Evolutionary conservation across 225 moss, liverwort and hornwort species (phyloP).

Genomic region (Polytrichum formosum): DNA sequence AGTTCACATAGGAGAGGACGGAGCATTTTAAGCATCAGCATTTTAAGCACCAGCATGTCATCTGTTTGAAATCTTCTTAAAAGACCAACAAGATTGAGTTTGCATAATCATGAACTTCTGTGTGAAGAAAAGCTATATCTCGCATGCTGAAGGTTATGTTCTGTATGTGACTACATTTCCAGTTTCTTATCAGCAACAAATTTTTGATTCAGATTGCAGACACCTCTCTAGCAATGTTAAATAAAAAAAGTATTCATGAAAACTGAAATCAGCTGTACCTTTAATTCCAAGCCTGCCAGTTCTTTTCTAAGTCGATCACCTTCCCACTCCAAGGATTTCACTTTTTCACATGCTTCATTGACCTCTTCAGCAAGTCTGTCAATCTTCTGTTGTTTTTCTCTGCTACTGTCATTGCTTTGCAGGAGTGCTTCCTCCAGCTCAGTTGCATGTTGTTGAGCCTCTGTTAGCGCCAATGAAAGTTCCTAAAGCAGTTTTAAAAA

Average conservation of each 20-base stretch:
- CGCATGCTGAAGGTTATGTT: no score
- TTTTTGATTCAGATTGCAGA: no score
- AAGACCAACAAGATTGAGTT: no score
- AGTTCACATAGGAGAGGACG: no score
- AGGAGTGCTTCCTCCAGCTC: slow-evolving; percentile 60
- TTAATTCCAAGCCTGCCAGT: slow-evolving; percentile 60
- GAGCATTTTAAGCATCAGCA: no score
- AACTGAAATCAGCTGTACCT: slow-evolving; percentile 18
- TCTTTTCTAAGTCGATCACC: slow-evolving; percentile 71
- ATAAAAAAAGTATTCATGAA: background rate
- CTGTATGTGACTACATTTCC: no score
- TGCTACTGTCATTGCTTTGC: slow-evolving; percentile 39
- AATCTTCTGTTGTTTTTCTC: slow-evolving; percentile 65
- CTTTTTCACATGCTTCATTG: slow-evolving; percentile 47
- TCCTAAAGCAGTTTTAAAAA: slow-evolving; percentile 39
- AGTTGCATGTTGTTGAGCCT: slow-evolving; percentile 59
- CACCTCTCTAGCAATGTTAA: background rate
- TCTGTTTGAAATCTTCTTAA: no score
- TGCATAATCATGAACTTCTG: no score
- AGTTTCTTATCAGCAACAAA: no score
- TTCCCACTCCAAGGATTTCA: slow-evolving; percentile 71
- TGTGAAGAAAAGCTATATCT: no score
- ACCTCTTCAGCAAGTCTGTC: slow-evolving; percentile 65
- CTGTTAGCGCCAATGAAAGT: slow-evolving; percentile 66
- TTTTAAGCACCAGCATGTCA: no score